phyloP scores from a whole-genome alignment of 176 grass and related monocot species.

The Bothriochloa decipiens region DNA sequence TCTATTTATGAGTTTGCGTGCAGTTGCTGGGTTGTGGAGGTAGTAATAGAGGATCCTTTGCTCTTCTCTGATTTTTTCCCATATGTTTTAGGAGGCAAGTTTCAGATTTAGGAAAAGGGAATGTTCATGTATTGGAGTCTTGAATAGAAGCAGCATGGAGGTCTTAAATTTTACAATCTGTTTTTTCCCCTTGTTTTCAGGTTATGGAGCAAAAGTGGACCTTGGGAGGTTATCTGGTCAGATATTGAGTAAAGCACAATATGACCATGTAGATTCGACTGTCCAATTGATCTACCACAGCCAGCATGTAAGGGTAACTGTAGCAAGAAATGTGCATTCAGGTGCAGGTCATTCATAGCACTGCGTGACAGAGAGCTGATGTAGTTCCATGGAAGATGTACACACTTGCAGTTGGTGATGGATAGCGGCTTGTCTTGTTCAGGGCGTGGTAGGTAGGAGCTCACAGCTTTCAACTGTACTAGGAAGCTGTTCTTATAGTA shows the following conservation, averaged over 20 bases:
- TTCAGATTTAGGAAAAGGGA: no score
- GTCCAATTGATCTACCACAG: conserved; percentile 1
- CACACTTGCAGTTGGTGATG: no score
- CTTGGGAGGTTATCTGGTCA: conserved; percentile 55
- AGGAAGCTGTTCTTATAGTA: neutral
- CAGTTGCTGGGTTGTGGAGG: conserved; percentile 74
- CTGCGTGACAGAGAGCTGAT: neutral
- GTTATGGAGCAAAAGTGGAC: conserved; percentile 64
- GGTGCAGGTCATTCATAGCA: neutral
- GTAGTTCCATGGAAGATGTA: no score
- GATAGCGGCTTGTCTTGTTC: neutral
- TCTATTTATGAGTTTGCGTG: conserved; percentile 86
- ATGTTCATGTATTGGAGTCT: no score
- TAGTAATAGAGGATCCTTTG: conserved; percentile 35
- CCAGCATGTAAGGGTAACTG: no score
- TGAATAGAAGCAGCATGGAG: neutral
- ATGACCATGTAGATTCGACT: neutral
- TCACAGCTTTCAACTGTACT: neutral
- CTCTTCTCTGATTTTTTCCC: neutral
- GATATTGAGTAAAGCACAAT: conserved; percentile 36
- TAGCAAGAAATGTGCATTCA: neutral
- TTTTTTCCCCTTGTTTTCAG: conserved; percentile 36
- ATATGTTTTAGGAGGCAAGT: neutral
- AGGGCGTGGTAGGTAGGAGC: neutral
- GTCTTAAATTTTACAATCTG: neutral